A percentile compares a stretch with the other conserved stretches of the same genome.
These are phyloP conservation scores for Pleurotus tuber-regium DNA, from an alignment of 768 basidiomycete species.

Conservation along the genomic window DNA sequence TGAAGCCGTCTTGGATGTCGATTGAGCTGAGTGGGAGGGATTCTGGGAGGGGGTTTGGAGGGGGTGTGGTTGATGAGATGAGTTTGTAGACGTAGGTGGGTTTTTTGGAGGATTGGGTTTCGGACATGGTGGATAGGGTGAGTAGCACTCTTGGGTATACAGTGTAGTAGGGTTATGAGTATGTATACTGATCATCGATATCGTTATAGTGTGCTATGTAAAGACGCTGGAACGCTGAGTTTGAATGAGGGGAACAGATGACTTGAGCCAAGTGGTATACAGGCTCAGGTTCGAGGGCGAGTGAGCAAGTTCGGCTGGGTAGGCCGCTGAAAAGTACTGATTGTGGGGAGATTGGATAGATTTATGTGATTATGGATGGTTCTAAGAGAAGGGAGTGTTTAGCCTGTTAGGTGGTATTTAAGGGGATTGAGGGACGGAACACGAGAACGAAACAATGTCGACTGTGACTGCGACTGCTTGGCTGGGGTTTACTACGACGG, in stretches of 20 bases:
- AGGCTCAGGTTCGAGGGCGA: no score
- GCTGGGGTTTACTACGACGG: slow-evolving; percentile 1
- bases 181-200: no score
- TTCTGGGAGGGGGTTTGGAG: slow-evolving; percentile 31
- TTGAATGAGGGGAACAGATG: background rate
- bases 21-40: slow-evolving; percentile 35
- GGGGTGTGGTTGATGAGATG: slow-evolving; percentile 22
- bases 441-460: background rate
- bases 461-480: background rate
- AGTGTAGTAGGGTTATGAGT: no score
- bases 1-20: slow-evolving; percentile 42
- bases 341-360: background rate
- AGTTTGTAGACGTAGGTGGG: slow-evolving; percentile 36
- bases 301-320: no score
- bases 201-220: no score
- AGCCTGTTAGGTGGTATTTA: background rate
- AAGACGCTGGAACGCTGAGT: background rate
- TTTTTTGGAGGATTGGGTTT: no score
- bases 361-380: background rate
- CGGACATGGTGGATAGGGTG: background rate
- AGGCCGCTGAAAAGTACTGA: background rate
- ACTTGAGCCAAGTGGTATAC: no score
- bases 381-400: background rate
- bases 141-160: background rate
- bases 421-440: background rate